These are phyloP conservation scores for Coniosporium tulheliwenetii DNA, from an alignment of 2,329 filamentous ascomycete genomes.

Conservation along the genomic window DNA sequence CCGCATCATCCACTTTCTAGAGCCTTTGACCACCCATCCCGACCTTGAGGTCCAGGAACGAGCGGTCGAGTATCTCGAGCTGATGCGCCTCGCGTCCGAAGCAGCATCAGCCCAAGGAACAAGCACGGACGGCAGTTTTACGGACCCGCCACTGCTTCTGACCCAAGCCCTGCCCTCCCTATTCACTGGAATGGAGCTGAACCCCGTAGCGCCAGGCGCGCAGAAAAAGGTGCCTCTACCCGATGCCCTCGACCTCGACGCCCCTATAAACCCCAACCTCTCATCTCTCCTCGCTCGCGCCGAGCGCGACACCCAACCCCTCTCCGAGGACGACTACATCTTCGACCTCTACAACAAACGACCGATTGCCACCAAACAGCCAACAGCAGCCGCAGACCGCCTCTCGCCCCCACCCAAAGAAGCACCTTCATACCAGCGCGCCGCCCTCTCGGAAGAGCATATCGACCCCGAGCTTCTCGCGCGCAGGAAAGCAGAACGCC, in stretches of 20 bases:
- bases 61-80: constrained; percentile 79
- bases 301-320: constrained; percentile 25
- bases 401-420: constrained; percentile 19
- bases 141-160: constrained; percentile 64
- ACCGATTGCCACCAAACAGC: constrained; percentile 11
- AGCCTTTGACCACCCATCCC: constrained; percentile 65
- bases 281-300: constrained; percentile 44
- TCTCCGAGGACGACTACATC: constrained; percentile 26
- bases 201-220: constrained; percentile 71
- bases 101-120: constrained; percentile 53
- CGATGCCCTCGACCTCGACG: constrained; percentile 59
- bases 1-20: constrained; percentile 66
- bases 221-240: constrained; percentile 77
- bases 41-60: constrained; percentile 90
- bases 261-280: constrained; percentile 66
- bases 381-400: constrained; percentile 21
- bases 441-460: constrained; percentile 26
- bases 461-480: constrained; percentile 63
- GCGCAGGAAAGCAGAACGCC: constrained; percentile 57
- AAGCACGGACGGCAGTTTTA: constrained; percentile 43
- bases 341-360: constrained; percentile 30
- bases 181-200: constrained; percentile 75
- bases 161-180: constrained; percentile 82
- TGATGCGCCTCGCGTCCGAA: constrained; percentile 76
- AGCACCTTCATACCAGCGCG: constrained; percentile 26